Conservation (phyloP, 2,329 filamentous ascomycete genomes). For the Hypoxylon sp. region DNA sequence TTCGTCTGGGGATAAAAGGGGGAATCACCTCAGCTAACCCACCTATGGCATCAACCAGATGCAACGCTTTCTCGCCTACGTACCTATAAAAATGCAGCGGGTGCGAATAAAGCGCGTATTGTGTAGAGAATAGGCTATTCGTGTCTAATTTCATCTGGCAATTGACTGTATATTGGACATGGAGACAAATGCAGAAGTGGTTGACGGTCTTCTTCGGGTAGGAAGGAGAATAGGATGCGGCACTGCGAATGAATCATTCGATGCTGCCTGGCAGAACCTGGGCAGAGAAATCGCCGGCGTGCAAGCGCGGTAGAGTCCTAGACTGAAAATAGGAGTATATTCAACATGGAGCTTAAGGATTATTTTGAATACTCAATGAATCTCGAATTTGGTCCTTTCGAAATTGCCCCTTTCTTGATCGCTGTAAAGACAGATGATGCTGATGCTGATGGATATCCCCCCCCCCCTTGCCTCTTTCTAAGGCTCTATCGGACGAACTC, state of each 20-base stretch:
- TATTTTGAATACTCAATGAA: constrained; percentile 3
- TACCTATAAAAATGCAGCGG: not conserved
- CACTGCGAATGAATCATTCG: not conserved
- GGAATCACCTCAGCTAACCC: constrained; percentile 29
- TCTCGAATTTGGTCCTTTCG: constrained; percentile 3
- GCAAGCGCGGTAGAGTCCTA: not conserved
- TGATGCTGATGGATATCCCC: not conserved
- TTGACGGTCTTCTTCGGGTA: not conserved
- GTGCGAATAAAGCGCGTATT: not conserved
- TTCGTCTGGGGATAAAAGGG: constrained; percentile 4
- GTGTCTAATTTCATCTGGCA: not conserved
- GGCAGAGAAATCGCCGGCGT: not conserved
- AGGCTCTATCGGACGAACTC: too few relatives aligned
- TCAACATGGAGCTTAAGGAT: not conserved
- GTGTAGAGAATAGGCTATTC: constrained; percentile 24
- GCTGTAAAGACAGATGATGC: constrained; percentile 9
- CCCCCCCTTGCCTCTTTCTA: not conserved
- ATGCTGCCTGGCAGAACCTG: not conserved
- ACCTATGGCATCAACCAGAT: constrained; percentile 36
- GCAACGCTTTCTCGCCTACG: constrained; percentile 15
- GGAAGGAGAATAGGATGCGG: not conserved
- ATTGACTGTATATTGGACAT: not conserved
- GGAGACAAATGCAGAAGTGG: not conserved
- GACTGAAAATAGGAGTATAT: too few relatives aligned
- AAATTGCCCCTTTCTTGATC: not conserved